A percentile compares a stretch with the other conserved stretches of the same genome.
phyloP scores from a whole-genome alignment of 441 rosid species.

The California macrophylla region DNA sequence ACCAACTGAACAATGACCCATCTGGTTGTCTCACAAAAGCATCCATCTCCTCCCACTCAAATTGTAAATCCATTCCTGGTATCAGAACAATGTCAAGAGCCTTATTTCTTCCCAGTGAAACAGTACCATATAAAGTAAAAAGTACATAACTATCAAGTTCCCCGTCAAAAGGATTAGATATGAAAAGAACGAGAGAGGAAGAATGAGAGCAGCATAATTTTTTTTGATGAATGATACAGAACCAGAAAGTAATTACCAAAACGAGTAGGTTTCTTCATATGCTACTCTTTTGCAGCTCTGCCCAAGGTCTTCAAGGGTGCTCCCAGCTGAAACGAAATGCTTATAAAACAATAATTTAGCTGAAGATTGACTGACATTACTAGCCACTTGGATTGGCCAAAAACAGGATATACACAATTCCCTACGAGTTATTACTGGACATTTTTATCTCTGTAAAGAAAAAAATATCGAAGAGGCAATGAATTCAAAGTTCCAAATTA shows the following conservation, averaged over 20 bases:
- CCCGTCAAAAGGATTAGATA: neutral
- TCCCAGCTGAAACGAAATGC: slow-evolving; percentile 44
- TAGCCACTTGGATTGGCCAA: slow-evolving; percentile 5
- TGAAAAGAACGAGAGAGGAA: neutral
- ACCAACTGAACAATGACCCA: slow-evolving; percentile 86
- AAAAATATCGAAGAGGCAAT: neutral
- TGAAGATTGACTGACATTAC: neutral
- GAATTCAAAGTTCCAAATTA: neutral
- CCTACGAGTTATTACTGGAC: neutral
- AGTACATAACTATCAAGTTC: neutral
- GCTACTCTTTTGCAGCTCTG: slow-evolving; percentile 64
- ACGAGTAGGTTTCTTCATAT: slow-evolving; percentile 67
- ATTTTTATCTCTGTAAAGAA: neutral
- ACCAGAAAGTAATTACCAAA: slow-evolving; percentile 37
- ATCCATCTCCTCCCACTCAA: slow-evolving; percentile 66
- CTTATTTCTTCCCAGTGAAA: neutral
- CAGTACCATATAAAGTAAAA: neutral
- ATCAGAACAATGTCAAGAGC: slow-evolving; percentile 12
- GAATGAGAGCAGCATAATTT: too few relatives aligned
- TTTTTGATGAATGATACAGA: neutral
- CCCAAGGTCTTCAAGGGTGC: slow-evolving; percentile 60
- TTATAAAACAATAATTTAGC: slow-evolving; percentile 9
- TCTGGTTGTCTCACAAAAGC: slow-evolving; percentile 75
- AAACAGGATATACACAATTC: neutral
- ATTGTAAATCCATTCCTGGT: slow-evolving; percentile 80